Evolutionary conservation across 495 filamentous ascomycete genomes (phyloP).

Genomic region (Tuber calosporum): DNA sequence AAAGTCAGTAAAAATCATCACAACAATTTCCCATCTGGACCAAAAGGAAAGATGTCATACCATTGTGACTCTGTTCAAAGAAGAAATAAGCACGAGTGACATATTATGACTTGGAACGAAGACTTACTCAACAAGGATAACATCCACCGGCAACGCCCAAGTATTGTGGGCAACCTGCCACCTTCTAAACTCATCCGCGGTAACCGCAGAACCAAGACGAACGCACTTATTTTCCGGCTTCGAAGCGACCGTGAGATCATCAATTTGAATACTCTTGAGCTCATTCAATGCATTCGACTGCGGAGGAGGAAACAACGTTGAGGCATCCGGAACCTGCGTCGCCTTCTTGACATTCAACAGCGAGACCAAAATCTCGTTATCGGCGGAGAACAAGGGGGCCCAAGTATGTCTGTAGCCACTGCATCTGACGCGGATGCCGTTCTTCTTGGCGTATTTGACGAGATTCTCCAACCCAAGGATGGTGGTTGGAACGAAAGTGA

Average conservation of each 20-base stretch:
- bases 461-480: conserved; percentile 48
- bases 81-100: conserved; percentile 2
- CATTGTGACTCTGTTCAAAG: neutral
- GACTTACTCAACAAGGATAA: conserved; percentile 49
- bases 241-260: conserved; percentile 36
- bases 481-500: conserved; percentile 48
- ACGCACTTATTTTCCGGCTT: conserved; percentile 41
- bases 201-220: conserved; percentile 47
- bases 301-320: conserved; percentile 40
- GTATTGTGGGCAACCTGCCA: conserved; percentile 44
- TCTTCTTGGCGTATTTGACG: conserved; percentile 44
- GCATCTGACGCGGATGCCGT: conserved; percentile 46
- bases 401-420: conserved; percentile 50
- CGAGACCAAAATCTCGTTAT: conserved; percentile 50
- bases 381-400: conserved; percentile 46
- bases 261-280: conserved; percentile 44
- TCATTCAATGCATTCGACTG: conserved; percentile 21
- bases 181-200: conserved; percentile 48
- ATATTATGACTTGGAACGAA: neutral
- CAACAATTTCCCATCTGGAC: conserved; percentile 2
- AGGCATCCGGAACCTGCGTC: conserved; percentile 45
- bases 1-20: conserved; percentile 44
- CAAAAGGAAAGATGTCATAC: neutral
- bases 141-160: conserved; percentile 48
- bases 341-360: conserved; percentile 44